These are phyloP conservation scores for Scleroderma citrinum DNA, from an alignment of 768 basidiomycete species.

Conservation along the genomic window DNA sequence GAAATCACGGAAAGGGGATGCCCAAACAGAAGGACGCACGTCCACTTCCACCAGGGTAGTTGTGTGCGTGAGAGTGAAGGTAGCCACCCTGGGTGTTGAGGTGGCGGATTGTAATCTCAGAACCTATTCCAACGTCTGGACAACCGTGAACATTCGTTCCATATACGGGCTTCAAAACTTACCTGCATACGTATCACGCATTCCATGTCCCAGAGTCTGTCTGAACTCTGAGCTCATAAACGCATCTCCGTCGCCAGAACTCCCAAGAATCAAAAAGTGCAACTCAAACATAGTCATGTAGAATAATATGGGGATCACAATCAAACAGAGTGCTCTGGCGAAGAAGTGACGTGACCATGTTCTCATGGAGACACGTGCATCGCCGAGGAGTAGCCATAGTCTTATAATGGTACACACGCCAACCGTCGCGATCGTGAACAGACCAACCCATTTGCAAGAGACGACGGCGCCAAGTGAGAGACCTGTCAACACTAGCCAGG, in stretches of 20 bases:
- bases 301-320: conserved; percentile 75
- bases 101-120: conserved; percentile 78
- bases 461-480: conserved; percentile 87
- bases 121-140: conserved; percentile 81
- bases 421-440: conserved; percentile 95
- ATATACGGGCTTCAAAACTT: conserved; percentile 17
- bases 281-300: conserved; percentile 98
- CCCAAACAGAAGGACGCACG: conserved; percentile 47
- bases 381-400: conserved; percentile 87
- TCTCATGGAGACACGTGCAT: conserved; percentile 68
- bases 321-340: conserved; percentile 86
- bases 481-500: conserved; percentile 83
- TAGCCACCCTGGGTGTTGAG: conserved; percentile 99
- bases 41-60: conserved; percentile 84
- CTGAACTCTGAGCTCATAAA: conserved; percentile 99
- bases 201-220: conserved; percentile 82
- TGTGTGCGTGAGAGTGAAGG: conserved; percentile 88
- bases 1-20: no score
- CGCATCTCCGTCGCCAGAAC: conserved; percentile 94
- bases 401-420: conserved; percentile 81
- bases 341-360: conserved; percentile 80
- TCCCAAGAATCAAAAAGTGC: conserved; percentile 84
- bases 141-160: neutral
- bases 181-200: conserved; percentile 93
- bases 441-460: conserved; percentile 96